A percentile compares a stretch with the other conserved stretches of the same genome.
Conservation (phyloP, 1,284 basidiomycete genomes). For the Rhizoctonia solani region DNA sequence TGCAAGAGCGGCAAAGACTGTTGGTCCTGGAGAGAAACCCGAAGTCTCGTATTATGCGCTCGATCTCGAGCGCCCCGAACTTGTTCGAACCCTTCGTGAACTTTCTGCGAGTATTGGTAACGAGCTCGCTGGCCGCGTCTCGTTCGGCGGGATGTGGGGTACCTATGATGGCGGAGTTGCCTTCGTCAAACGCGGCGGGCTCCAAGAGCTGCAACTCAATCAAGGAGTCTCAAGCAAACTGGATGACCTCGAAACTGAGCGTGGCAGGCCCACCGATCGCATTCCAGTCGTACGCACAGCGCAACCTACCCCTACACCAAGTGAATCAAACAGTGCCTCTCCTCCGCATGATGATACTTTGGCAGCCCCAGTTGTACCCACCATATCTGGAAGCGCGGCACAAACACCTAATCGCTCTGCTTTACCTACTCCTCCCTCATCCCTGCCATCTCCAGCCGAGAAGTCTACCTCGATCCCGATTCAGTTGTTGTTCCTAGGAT, state of each 20-base stretch:
- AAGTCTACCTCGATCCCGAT: slow-evolving; percentile 45
- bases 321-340: slow-evolving; percentile 11
- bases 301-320: slow-evolving; percentile 22
- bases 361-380: background rate
- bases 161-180: slow-evolving; percentile 82
- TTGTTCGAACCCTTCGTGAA: slow-evolving; percentile 77
- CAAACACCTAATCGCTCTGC: slow-evolving; percentile 28
- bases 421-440: slow-evolving; percentile 32
- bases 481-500: slow-evolving; percentile 92
- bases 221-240: slow-evolving; percentile 4
- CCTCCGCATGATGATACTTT: slow-evolving; percentile 2
- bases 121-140: slow-evolving; percentile 69
- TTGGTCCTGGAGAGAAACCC: slow-evolving; percentile 46
- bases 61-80: slow-evolving; percentile 86
- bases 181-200: slow-evolving; percentile 51
- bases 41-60: slow-evolving; percentile 90
- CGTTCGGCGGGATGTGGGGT: slow-evolving; percentile 82
- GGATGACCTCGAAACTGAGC: slow-evolving; percentile 8
- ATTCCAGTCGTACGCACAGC: slow-evolving; percentile 8
- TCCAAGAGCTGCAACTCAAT: slow-evolving; percentile 40
- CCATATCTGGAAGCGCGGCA: background rate
- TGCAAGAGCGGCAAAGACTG: slow-evolving; percentile 51
- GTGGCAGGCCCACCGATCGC: slow-evolving; percentile 9
- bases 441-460: slow-evolving; percentile 34
- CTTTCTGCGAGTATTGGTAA: slow-evolving; percentile 68